A percentile compares a stretch with the other conserved stretches of the same genome.
Conservation (phyloP, 768 basidiomycete genomes). For the Crucibulum laeve region DNA sequence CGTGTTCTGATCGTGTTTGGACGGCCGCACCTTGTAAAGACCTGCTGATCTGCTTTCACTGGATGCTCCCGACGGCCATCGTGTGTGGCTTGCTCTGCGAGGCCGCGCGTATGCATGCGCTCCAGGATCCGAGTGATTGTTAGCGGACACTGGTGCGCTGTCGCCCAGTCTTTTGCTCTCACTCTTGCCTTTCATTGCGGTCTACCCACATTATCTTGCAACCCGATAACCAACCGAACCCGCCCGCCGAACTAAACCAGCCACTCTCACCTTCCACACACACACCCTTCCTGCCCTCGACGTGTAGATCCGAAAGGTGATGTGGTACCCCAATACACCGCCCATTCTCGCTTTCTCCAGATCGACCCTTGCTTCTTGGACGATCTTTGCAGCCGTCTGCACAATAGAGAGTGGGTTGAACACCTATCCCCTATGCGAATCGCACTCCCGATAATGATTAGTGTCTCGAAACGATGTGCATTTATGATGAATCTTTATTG, state of each 20-base stretch:
- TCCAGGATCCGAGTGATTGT: background rate
- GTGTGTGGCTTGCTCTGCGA: background rate
- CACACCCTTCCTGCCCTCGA: background rate
- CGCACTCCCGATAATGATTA: no score
- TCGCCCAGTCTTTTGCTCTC: background rate
- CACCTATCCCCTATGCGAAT: no score
- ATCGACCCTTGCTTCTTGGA: no score
- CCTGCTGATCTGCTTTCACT: background rate
- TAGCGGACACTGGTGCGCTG: background rate
- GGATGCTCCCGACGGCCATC: background rate
- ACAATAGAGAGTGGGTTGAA: no score
- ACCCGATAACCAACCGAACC: background rate
- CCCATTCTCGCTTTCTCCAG: no score
- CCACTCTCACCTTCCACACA: no score
- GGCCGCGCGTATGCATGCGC: background rate
- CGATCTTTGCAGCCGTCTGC: no score
- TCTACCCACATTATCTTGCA: background rate
- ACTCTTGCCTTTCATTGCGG: background rate
- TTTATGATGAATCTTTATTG: no score
- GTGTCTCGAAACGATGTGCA: no score
- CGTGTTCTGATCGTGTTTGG: constrained; percentile 61
- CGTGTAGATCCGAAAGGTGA: no score
- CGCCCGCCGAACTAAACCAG: background rate
- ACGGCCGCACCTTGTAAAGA: background rate
- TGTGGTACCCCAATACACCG: no score